Evolutionary conservation across 2,329 filamentous ascomycete genomes (phyloP), one percentile per base, ranked within the genome.

Genomic region (Dactylonectria macrodidyma): DNA sequence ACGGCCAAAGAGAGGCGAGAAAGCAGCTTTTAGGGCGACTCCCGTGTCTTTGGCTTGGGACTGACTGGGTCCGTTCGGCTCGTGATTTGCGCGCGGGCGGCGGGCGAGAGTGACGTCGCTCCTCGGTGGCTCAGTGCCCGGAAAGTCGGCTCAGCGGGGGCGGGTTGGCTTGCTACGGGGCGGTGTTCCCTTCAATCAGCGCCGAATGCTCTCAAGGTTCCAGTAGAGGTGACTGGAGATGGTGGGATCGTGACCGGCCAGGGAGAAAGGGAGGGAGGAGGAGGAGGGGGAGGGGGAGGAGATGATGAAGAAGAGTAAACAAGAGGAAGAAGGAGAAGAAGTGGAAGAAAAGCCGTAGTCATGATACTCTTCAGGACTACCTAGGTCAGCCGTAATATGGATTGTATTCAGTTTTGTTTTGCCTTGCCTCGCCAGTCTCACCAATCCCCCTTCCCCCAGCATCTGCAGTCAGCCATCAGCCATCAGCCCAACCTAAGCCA

Each of bases 401-500:
- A 44, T n/a, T 3, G 41, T 59, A 64, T 24, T 65, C 59, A 59
- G 55, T 52, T 56, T 50, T 10, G 19, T 22, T 52, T 54, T 22
- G 33, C 24, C 11, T 52, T 66, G 54, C 48, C 55, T 26, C 50
- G 30, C 52, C 22, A 8, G 38, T 47, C 55, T 54, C 12, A 11
- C 33, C 26, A 38, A 48, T 44, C 38, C 14, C 55, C 22, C 16
- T 50, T 16, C 56, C 50, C 59, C 64, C 38, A 46, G 46, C 22
- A 50, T 33, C 48, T 54, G 52, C 47, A 33, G 51, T 46, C 59
- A 62, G 59, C 50, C 44, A n/a, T 38, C 58, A 61, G 58, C 59
- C 64, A 38, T 62, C 59, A 66, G 64, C 64, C 59, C 64, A 57
- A 38, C 41, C 11, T 58, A 66, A 54, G 59, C 38, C 59, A 41